Conservation (phyloP, 768 basidiomycete species). For the Sarcomyxa edulis region DNA sequence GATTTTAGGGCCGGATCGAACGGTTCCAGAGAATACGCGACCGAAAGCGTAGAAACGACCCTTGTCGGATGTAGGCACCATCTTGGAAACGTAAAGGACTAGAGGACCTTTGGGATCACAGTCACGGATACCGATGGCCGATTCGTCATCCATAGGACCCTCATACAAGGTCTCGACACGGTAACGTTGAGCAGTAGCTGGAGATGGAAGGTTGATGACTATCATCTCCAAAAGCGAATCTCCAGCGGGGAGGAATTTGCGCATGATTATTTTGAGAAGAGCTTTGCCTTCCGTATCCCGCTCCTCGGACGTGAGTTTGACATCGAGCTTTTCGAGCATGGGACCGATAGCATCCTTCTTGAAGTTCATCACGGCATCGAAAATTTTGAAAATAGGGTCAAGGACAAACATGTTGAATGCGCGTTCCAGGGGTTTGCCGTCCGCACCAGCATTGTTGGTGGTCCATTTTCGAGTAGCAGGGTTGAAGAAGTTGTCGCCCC, state of each 20-base stretch:
- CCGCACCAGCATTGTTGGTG: constrained; percentile 53
- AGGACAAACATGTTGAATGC: constrained; percentile 98
- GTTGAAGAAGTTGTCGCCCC: constrained; percentile 99
- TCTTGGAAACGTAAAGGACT: constrained; percentile 98
- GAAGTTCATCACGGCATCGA: constrained; percentile 98
- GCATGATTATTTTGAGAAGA: constrained; percentile 96
- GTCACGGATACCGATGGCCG: constrained; percentile 96
- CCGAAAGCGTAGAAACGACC: constrained; percentile 99
- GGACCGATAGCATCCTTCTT: constrained; percentile 83
- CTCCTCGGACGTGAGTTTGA: constrained; percentile 85
- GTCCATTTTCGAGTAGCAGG: constrained; percentile 96
- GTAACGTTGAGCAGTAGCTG: constrained; percentile 94
- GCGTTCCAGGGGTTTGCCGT: constrained; percentile 92
- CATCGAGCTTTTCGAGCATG: constrained; percentile 95
- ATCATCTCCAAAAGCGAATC: constrained; percentile 99
- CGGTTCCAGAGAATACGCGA: constrained; percentile 99
- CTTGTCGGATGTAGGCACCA: constrained; percentile 99
- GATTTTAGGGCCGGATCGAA: constrained; percentile 95
- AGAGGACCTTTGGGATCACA: constrained; percentile 96
- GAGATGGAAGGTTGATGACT: constrained; percentile 98
- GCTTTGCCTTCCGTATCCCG: constrained; percentile 92
- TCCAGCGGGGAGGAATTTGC: constrained; percentile 98
- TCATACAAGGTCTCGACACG: constrained; percentile 99
- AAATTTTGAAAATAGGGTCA: constrained; percentile 98
- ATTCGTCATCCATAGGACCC: constrained; percentile 99